These are phyloP conservation scores for Penicillium nordicum DNA, from an alignment of 2,329 filamentous ascomycete genomes.

Conservation along the genomic window DNA sequence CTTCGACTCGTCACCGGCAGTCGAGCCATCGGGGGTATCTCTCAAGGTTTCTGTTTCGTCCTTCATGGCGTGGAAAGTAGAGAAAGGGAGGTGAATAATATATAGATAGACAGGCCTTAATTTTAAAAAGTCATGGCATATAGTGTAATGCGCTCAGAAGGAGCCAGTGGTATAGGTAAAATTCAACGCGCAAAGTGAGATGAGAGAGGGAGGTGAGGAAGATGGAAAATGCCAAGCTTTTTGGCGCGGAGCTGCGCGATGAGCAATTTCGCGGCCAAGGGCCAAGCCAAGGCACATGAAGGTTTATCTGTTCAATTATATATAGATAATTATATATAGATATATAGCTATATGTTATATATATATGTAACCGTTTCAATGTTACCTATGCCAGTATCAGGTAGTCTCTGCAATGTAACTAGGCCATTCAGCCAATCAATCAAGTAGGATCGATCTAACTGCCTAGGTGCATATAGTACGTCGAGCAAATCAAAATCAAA, in stretches of 20 bases:
- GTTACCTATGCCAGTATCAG: neutral
- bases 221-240: conserved; percentile 15
- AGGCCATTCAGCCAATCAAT: neutral
- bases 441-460: neutral
- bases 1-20: conserved; percentile 34
- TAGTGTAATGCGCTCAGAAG: neutral
- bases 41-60: conserved; percentile 17
- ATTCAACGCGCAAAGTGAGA: neutral
- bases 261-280: neutral
- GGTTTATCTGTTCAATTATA: neutral
- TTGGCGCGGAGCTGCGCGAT: conserved; percentile 4
- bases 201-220: neutral
- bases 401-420: conserved; percentile 2
- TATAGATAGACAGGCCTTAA: neutral
- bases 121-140: conserved; percentile 6
- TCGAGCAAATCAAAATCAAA: neutral
- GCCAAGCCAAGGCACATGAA: neutral
- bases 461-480: neutral
- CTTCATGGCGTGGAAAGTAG: conserved; percentile 12
- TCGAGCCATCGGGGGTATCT: conserved; percentile 41
- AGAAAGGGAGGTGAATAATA: neutral
- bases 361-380: neutral
- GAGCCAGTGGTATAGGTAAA: neutral
- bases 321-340: neutral
- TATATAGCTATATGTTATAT: too few relatives aligned